These are phyloP conservation scores for Apiospora hydei DNA, from an alignment of 2,329 filamentous ascomycete genomes.

Conservation along the genomic window DNA sequence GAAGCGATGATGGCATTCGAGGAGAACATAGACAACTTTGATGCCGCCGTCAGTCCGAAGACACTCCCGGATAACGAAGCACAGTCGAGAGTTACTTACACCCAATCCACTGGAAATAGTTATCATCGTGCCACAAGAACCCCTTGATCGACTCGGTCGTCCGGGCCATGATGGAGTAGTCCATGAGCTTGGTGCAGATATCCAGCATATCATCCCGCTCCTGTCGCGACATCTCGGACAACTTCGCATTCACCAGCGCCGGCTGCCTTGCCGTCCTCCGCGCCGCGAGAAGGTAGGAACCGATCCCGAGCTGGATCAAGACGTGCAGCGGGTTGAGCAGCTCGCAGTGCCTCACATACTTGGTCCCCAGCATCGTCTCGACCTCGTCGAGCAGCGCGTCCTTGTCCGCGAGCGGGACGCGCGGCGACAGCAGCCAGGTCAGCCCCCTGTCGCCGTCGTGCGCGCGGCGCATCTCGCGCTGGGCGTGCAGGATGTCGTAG, in stretches of 20 bases:
- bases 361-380: slow-evolving; percentile 1
- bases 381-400: slow-evolving; percentile 15
- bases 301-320: slow-evolving; percentile 17
- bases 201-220: slow-evolving; percentile 5
- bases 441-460: slow-evolving; percentile 15
- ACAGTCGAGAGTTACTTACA: neutral
- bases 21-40: neutral
- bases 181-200: slow-evolving; percentile 1
- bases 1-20: slow-evolving; percentile 12
- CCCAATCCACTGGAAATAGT: slow-evolving; percentile 3
- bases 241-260: neutral
- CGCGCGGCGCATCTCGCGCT: slow-evolving; percentile 21
- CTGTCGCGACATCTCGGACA: neutral
- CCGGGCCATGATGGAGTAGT: neutral
- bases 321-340: slow-evolving; percentile 23
- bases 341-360: slow-evolving; percentile 24
- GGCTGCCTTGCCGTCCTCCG: slow-evolving; percentile 5
- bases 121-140: slow-evolving; percentile 1
- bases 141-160: slow-evolving; percentile 8
- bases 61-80: neutral
- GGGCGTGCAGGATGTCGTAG: slow-evolving; percentile 24
- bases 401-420: slow-evolving; percentile 10
- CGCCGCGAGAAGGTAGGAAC: neutral
- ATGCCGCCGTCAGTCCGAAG: neutral
- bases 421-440: slow-evolving; percentile 17